These are phyloP conservation scores for Fraxinus floribunda DNA, from an alignment of 305 asterid genomes.

Conservation along the genomic window DNA sequence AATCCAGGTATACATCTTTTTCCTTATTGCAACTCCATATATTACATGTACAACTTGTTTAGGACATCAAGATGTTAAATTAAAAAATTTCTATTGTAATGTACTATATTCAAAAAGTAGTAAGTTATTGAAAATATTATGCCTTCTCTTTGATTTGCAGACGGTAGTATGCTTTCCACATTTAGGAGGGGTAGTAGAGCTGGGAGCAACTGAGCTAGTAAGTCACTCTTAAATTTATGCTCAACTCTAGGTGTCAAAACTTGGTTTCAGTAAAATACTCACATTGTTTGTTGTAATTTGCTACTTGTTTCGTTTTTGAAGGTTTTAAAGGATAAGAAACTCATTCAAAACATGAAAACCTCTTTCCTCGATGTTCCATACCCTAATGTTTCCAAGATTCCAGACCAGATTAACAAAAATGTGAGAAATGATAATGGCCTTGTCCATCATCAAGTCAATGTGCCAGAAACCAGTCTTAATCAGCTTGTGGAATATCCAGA, in stretches of 20 bases:
- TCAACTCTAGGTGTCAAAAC: background rate
- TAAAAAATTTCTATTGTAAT: background rate
- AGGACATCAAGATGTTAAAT: background rate
- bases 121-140: background rate
- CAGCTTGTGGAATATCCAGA: slow-evolving; percentile 46
- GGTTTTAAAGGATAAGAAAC: slow-evolving; percentile 63
- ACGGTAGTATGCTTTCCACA: slow-evolving; percentile 82
- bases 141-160: slow-evolving; percentile 39
- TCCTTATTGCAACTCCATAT: slow-evolving; percentile 1
- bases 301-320: slow-evolving; percentile 23
- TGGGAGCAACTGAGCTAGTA: slow-evolving; percentile 73
- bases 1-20: slow-evolving; percentile 51
- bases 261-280: background rate
- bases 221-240: slow-evolving; percentile 16
- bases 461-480: slow-evolving; percentile 35
- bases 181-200: slow-evolving; percentile 71
- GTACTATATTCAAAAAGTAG: background rate
- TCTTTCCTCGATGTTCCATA: slow-evolving; percentile 48
- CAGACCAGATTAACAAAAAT: slow-evolving; percentile 31
- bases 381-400: slow-evolving; percentile 27
- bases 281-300: background rate
- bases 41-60: background rate
- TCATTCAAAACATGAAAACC: slow-evolving; percentile 55
- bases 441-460: slow-evolving; percentile 17
- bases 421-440: slow-evolving; percentile 17